Conservation (phyloP, 805 yeast genomes). For the Maudiozyma barnettii region DNA sequence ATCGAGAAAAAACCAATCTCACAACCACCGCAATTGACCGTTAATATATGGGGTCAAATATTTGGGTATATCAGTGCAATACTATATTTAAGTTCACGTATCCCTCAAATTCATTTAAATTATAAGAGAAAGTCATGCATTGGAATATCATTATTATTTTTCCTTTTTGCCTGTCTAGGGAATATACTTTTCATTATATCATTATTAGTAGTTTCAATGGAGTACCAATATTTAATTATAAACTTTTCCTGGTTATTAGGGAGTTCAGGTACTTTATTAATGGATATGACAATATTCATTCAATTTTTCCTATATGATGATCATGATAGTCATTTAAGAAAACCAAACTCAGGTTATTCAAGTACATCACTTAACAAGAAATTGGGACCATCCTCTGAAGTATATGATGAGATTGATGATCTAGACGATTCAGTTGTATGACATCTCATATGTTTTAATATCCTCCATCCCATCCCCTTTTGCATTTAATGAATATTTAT, state of each 20-base stretch:
- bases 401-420: neutral
- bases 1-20: neutral
- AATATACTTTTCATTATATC: slow-evolving; percentile 85
- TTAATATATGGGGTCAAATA: slow-evolving; percentile 72
- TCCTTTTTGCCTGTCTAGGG: slow-evolving; percentile 90
- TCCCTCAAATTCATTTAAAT: slow-evolving; percentile 86
- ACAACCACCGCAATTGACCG: slow-evolving; percentile 7
- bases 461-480: too few species aligned
- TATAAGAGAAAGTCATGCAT: slow-evolving; percentile 84
- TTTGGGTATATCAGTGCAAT: slow-evolving; percentile 76
- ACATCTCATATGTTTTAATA: neutral
- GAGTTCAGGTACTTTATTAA: slow-evolving; percentile 70
- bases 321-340: neutral
- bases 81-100: slow-evolving; percentile 74
- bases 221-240: slow-evolving; percentile 59
- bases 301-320: slow-evolving; percentile 72
- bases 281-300: slow-evolving; percentile 74
- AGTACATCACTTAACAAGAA: neutral
- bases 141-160: slow-evolving; percentile 88
- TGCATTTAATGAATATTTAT: too few species aligned
- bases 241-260: slow-evolving; percentile 93
- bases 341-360: neutral
- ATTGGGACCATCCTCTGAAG: neutral
- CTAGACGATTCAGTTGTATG: neutral
- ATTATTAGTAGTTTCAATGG: slow-evolving; percentile 65